Evolutionary conservation across 1,284 basidiomycete genomes (phyloP).

Genomic region (Schizophyllum amplum): DNA sequence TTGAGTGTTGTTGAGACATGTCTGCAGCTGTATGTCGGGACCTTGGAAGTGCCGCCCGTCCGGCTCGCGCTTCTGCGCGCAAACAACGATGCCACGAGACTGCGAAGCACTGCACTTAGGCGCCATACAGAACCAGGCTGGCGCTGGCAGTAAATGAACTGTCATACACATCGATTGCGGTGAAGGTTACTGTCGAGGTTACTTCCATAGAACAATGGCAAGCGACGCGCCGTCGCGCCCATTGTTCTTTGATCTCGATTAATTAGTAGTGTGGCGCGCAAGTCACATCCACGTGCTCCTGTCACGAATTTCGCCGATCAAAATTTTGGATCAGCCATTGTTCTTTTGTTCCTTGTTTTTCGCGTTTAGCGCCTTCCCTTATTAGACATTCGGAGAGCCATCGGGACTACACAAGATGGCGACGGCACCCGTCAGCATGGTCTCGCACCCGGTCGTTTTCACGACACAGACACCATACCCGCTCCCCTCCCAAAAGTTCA

Average conservation of each 20-base stretch:
- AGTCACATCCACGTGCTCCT: neutral
- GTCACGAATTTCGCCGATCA: neutral
- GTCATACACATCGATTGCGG: neutral
- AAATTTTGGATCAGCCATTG: neutral
- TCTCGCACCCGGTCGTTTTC: slow-evolving; percentile 61
- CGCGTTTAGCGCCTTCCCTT: neutral
- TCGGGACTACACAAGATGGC: neutral
- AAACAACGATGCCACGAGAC: neutral
- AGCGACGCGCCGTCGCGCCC: neutral
- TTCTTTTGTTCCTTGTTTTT: neutral
- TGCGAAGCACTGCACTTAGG: neutral
- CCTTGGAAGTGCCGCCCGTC: neutral
- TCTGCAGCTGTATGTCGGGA: neutral
- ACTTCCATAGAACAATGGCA: neutral
- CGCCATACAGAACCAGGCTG: neutral
- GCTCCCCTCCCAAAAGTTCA: slow-evolving; percentile 87
- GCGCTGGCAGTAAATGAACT: neutral
- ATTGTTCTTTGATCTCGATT: neutral
- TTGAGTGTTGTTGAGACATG: neutral
- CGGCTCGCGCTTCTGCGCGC: neutral
- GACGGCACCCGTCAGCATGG: neutral
- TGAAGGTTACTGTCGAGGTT: neutral
- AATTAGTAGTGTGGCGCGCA: neutral
- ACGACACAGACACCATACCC: slow-evolving; percentile 75
- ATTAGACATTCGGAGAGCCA: too few species aligned